Evolutionary conservation across 2,329 filamentous ascomycete genomes (phyloP), one percentile per base, ranked within the genome.

Genomic region (Teratosphaeria zuluensis): DNA sequence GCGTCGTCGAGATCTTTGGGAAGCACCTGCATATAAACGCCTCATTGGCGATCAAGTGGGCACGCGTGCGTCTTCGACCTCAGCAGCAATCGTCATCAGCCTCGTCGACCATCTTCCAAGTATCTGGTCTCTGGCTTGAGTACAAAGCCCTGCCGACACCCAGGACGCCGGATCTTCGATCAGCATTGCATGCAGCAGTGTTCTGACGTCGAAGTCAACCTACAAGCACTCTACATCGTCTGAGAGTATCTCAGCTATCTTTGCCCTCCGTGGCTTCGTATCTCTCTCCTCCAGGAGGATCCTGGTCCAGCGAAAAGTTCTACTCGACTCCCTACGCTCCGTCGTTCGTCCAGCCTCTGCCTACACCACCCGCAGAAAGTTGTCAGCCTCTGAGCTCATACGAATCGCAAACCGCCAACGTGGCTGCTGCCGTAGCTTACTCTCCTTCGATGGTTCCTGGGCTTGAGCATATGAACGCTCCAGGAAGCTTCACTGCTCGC

Each of bases 401-500:
- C 61, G 62, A 68, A 60, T 64, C 62, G 55, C 62, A 78, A 67
- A 75, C 76, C 74, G 78, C 73, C 77, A 84, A 78, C 76, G 80
- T 86, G 83, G 83, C 83, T 77, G 79, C 83, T 71, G 80, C 82
- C 67, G 80, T 83, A 70, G 78, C 81, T 68, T 81, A 80, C 68
- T 78, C 80, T 71, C 76, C 51, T 70, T 81, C 80, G 72, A 86
- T 86, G 83, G 80, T 83, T 75, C 77, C 81, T 71, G 78, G 80
- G 70, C 74, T 83, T 70, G 82, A 85, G 73, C 76, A 77, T 72
- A 80, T 86, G 76, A 80, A 80, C 73, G 77, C 79, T 68, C 79
- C 82, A 66, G 79, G 81, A 70, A 87, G 86, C 76, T 85, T 91
- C 71, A 83, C 85, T 65, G 81, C 85, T 72, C 83, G 88, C 68